Evolutionary conservation across 2,329 filamentous ascomycete genomes (phyloP), one percentile per base, ranked within the genome.

Genomic region (Juglanconis juglandina): DNA sequence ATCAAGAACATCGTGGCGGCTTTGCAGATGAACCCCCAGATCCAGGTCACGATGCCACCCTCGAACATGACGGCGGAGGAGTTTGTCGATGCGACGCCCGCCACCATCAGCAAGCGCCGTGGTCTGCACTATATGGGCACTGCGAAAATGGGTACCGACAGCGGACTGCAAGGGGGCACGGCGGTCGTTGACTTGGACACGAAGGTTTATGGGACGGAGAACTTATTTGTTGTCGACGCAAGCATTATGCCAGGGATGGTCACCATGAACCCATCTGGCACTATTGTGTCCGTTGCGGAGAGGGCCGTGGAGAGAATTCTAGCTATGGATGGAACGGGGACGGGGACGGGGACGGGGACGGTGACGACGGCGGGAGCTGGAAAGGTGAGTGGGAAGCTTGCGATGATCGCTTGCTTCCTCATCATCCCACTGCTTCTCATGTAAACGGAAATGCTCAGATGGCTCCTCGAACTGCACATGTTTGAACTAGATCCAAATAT

Each of bases 231-330:
- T 5, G 80, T 87, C 5, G 85, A 87, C 67, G 84, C 81, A 3
- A 80, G 79, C 57, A 84, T 88, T 66, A 85, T 87, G 74, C 85
- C 86, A 0, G 86, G 86, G 60, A 80, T 87, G 48, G 79, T 84
- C n/a, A 83, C 83, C 5, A 83, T 84, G 46, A 89, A 89, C 69
- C 86, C 86, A 0, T 71, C 73, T 7, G 66, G 73, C 2, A 74
- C 75, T 62, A 76, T 77, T 46, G 71, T 77, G 8, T 68, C 72
- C 10, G 72, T 68, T 2, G 68, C 75, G 9, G 75, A 78, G 67
- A 71, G 68, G 33, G 76, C 76, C 1, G 65, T 68, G 13, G 70
- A 62, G 50, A 57, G 44, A 48, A 64, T 67, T 33, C 32, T 50
- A 42, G 39, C 39, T 14, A 13, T 42, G 39, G 10, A 42, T 42